Base-by-base conservation (phyloP, 2,329 filamentous ascomycete genomes). In the Colletotrichum cordylinicola region DNA sequence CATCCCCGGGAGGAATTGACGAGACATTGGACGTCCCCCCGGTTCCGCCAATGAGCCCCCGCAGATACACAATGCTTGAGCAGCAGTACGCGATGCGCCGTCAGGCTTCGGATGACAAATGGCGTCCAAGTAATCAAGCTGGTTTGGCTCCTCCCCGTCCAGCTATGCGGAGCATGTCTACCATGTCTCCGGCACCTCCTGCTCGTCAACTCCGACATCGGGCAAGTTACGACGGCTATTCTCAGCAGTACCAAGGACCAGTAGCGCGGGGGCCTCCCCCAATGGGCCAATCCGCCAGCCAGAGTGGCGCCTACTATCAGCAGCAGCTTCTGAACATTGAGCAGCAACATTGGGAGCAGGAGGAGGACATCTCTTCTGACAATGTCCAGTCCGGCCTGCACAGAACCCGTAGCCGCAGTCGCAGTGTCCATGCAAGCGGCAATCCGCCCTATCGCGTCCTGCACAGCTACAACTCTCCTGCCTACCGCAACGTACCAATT, bases 381-480 rank as follows among this genome's bases (percentile, higher is more conserved):
- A 84, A 55, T 84, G 84, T 6, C 74, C 52, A 88, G 86, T 77
- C 79, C 82, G 55, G 84, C 83, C 43, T 75, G 3, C 35, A 43
- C 15, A 68, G 73, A 27, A 73, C 65, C 21, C 72, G 66, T 18
- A 70, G 55, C n/a, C 68, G 65, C 24, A 73, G 68, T 31, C 67
- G 72, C 10, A 76, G 73, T 35, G 65, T 65, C 6, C 74, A 76
- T 48, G 66, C 65, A 16, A 58, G 69, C 31, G 79, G 78, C 64
- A 78, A 82, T 35, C 81, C 82, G 15, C 89, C 88, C 10, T 91
- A 88, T 75, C 88, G 90, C 2, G 84, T 91, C 13, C 82, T 91
- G 10, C 90, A 91, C 82, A 91, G 89, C 81, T 91, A 91, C 78
- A 90, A 91, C 79, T 90, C 90, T 6, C 90, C 90, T 7, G 89